phyloP scores from a whole-genome alignment of 352 stramenopile species.

The Phytopythium chamaehyphon region DNA sequence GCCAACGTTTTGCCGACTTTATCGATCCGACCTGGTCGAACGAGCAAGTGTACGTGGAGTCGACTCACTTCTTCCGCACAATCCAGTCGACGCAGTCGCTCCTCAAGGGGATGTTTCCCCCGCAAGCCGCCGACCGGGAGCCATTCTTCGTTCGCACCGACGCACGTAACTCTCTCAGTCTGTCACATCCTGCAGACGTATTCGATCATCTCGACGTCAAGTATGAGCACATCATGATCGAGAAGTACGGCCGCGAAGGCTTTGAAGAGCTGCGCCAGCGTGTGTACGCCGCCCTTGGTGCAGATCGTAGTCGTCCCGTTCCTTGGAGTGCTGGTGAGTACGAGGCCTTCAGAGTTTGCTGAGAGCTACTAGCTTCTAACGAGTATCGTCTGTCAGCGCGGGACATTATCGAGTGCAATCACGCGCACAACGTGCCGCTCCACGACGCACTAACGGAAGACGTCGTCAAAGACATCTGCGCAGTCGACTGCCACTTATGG shows the following conservation, averaged over 20 bases:
- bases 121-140: neutral
- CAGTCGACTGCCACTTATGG: slow-evolving; percentile 20
- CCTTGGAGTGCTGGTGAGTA: slow-evolving; percentile 18
- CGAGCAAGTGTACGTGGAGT: slow-evolving; percentile 19
- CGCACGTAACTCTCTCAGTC: slow-evolving; percentile 5
- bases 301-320: slow-evolving; percentile 7
- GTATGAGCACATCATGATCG: slow-evolving; percentile 7
- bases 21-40: neutral
- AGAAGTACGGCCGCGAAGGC: slow-evolving; percentile 3
- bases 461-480: slow-evolving; percentile 9
- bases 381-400: slow-evolving; percentile 8
- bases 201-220: slow-evolving; percentile 10
- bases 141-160: slow-evolving; percentile 10
- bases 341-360: neutral
- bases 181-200: slow-evolving; percentile 9
- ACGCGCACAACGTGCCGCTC: slow-evolving; percentile 13
- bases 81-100: slow-evolving; percentile 14
- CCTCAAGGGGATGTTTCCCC: slow-evolving; percentile 5
- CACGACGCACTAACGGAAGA: slow-evolving; percentile 14
- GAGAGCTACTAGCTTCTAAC: neutral
- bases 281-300: slow-evolving; percentile 2
- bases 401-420: slow-evolving; percentile 21
- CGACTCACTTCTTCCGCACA: slow-evolving; percentile 23
- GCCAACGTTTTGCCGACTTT: slow-evolving; percentile 11
- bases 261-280: slow-evolving; percentile 10